A percentile compares a stretch with the other conserved stretches of the same genome.
phyloP scores from a whole-genome alignment of 2,329 filamentous ascomycete genomes.

The Sporothrix luriei region DNA sequence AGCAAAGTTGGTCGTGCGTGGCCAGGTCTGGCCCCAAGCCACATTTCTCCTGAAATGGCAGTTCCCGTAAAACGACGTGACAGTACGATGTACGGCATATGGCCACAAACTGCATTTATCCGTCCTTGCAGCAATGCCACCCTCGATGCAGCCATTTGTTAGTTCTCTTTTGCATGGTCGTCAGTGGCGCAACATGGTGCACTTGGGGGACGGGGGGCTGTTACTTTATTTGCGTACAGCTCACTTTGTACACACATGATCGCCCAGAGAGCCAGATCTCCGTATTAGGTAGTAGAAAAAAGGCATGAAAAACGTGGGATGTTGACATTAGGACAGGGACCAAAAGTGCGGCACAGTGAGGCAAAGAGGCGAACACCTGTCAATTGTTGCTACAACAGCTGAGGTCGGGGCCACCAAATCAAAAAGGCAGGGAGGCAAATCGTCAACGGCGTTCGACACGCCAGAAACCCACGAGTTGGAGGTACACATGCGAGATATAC shows the following conservation, averaged over 20 bases:
- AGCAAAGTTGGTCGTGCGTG: neutral
- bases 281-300: neutral
- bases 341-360: neutral
- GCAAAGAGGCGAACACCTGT: neutral
- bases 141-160: neutral
- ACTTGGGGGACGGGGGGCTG: no score
- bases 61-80: neutral
- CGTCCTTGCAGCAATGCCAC: neutral
- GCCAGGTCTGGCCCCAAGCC: conserved; percentile 22
- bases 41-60: neutral
- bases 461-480: no score
- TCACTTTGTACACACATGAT: no score
- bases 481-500: neutral
- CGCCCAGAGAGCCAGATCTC: neutral
- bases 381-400: neutral
- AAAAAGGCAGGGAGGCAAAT: no score
- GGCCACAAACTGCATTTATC: neutral
- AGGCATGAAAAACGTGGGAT: conserved; percentile 14
- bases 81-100: neutral
- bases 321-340: neutral
- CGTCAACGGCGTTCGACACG: no score
- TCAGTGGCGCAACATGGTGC: no score
- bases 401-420: neutral
- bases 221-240: neutral
- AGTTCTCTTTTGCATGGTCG: no score